Evolutionary conservation across 2,329 filamentous ascomycete genomes (phyloP).

Genomic region (Thielaviopsis punctulata): DNA sequence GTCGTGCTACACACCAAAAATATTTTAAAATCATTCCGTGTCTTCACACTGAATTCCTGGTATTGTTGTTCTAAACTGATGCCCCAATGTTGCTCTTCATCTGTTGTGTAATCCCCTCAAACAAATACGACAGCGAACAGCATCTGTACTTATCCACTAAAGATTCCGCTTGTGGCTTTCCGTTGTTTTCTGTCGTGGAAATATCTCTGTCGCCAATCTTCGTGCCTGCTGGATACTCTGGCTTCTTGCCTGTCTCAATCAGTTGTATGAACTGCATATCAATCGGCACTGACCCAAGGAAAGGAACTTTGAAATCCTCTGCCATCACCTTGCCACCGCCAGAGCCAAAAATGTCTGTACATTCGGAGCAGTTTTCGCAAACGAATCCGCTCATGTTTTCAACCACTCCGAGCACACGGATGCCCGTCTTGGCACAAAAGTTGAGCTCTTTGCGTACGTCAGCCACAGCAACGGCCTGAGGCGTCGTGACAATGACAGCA

Average conservation of each 20-base stretch:
- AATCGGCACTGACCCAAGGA: conserved; percentile 76
- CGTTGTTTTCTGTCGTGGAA: conserved; percentile 15
- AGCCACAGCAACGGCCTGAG: conserved; percentile 80
- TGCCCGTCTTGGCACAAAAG: conserved; percentile 71
- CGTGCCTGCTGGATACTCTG: conserved; percentile 54
- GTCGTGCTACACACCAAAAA: no score
- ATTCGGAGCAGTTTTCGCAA: conserved; percentile 65
- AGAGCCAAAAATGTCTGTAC: conserved; percentile 83
- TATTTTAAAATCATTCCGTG: neutral
- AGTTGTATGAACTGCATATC: conserved; percentile 82
- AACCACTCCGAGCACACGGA: conserved; percentile 70
- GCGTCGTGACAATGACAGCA: conserved; percentile 88
- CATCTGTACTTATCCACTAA: conserved; percentile 56
- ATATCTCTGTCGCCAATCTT: conserved; percentile 40
- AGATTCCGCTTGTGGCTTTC: conserved; percentile 17
- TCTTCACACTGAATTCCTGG: neutral
- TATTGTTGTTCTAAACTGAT: no score
- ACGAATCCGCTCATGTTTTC: conserved; percentile 95
- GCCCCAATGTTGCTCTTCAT: conserved; percentile 17
- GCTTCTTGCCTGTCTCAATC: conserved; percentile 54
- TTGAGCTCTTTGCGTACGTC: conserved; percentile 93
- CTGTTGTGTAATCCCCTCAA: conserved; percentile 42
- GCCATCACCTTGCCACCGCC: conserved; percentile 86
- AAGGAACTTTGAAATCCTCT: conserved; percentile 63
- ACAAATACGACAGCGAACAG: conserved; percentile 55